Conservation (phyloP, 352 stramenopile species). For the Pythium coloratum region DNA sequence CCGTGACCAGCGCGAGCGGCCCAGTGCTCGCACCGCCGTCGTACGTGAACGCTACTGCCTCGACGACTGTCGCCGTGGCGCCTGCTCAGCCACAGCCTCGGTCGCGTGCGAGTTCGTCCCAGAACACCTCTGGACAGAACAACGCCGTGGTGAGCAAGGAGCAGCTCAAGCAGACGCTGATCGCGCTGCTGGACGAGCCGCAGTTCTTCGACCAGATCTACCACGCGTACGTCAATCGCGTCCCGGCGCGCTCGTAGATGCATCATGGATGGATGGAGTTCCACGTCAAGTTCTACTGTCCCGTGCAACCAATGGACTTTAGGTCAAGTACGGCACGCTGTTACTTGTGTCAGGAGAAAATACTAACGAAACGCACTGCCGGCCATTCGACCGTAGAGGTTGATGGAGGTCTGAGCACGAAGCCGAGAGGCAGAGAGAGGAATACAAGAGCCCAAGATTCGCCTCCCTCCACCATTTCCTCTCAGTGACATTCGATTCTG, state of each 20-base stretch:
- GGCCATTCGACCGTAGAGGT: not conserved
- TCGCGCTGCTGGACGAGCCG: slow-evolving; percentile 74
- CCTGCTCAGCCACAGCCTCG: slow-evolving; percentile 30
- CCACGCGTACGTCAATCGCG: slow-evolving; percentile 75
- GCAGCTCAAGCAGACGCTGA: slow-evolving; percentile 84
- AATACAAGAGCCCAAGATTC: not conserved
- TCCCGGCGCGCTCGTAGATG: slow-evolving; percentile 35
- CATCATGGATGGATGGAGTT: not conserved
- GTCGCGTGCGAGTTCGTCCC: slow-evolving; percentile 20
- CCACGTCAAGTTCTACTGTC: not conserved
- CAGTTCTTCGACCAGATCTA: slow-evolving; percentile 90
- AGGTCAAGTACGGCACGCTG: not conserved
- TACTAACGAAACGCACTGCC: not conserved
- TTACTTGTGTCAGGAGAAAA: not conserved
- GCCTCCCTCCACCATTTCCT: not conserved
- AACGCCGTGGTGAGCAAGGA: slow-evolving; percentile 68
- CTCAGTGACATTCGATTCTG: not conserved
- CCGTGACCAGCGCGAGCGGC: slow-evolving; percentile 5
- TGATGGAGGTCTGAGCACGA: not conserved
- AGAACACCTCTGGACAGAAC: slow-evolving; percentile 11
- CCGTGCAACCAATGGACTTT: not conserved
- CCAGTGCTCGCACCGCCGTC: slow-evolving; percentile 19
- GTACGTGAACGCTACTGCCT: slow-evolving; percentile 6
- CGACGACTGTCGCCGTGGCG: not conserved
- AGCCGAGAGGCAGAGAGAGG: not conserved